Evolutionary conservation across 148 eudicot species (phyloP).

Genomic region (Nepenthes mirabilis): DNA sequence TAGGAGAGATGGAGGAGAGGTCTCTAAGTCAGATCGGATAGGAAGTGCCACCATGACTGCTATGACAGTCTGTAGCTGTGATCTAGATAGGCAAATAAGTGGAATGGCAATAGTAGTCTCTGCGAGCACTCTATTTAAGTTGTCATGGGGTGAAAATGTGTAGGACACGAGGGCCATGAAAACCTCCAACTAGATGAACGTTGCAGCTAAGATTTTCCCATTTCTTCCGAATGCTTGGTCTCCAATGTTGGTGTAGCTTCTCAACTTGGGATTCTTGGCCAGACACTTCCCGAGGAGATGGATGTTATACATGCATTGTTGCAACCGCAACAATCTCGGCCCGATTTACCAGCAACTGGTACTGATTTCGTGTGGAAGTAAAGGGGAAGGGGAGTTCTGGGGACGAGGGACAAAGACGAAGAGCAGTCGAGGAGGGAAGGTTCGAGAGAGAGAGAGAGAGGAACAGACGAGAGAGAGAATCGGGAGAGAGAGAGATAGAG

Average conservation of each 20-base stretch:
- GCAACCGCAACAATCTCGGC: too few species aligned
- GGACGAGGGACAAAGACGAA: too few species aligned
- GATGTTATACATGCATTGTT: too few species aligned
- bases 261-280: slow-evolving; percentile 27
- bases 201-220: slow-evolving; percentile 38
- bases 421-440: too few species aligned
- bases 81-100: slow-evolving; percentile 18
- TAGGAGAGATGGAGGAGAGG: slow-evolving; percentile 55
- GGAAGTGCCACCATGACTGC: slow-evolving; percentile 69
- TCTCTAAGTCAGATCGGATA: slow-evolving; percentile 52
- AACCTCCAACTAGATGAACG: slow-evolving; percentile 52
- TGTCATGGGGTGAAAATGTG: slow-evolving; percentile 77
- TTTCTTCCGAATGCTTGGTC: slow-evolving; percentile 45
- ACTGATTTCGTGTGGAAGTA: too few species aligned
- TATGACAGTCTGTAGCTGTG: slow-evolving; percentile 40
- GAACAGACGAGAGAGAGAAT: too few species aligned
- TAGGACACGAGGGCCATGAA: slow-evolving; percentile 82
- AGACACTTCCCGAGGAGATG: slow-evolving; percentile 36
- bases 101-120: slow-evolving; percentile 20
- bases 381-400: too few species aligned
- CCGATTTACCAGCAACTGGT: too few species aligned
- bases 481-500: too few species aligned
- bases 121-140: slow-evolving; percentile 12
- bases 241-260: slow-evolving; percentile 63
- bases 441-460: too few species aligned